Conservation (phyloP, 2,329 filamentous ascomycete species). For the Phaeophleospora eucalypticola region DNA sequence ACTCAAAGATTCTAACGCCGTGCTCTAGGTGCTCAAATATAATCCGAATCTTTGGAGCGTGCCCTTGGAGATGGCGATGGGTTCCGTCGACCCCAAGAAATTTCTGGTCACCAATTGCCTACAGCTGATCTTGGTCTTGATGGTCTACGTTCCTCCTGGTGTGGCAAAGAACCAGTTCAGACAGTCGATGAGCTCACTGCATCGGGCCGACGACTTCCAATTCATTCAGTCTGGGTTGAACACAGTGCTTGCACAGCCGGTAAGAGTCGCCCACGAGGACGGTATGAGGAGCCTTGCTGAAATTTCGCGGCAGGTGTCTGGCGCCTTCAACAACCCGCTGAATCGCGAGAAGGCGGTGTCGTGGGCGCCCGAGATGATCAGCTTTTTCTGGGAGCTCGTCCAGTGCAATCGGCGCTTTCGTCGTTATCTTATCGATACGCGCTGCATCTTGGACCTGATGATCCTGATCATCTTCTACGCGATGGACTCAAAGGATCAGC, state of each 20-base stretch:
- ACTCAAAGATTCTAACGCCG: constrained; percentile 8
- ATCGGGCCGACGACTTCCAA: constrained; percentile 94
- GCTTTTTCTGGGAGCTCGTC: constrained; percentile 94
- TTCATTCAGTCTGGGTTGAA: constrained; percentile 58
- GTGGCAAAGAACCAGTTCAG: constrained; percentile 79
- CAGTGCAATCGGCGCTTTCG: constrained; percentile 98
- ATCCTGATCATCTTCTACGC: constrained; percentile 89
- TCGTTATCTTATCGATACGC: constrained; percentile 94
- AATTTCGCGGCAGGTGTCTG: constrained; percentile 58
- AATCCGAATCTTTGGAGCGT: constrained; percentile 92
- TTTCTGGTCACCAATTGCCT: constrained; percentile 87
- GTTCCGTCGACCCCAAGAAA: constrained; percentile 70
- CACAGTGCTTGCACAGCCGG: constrained; percentile 73
- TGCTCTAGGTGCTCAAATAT: constrained; percentile 76
- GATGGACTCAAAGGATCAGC: constrained; percentile 79
- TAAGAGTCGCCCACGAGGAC: constrained; percentile 27
- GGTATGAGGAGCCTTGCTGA: neutral
- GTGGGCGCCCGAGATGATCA: constrained; percentile 92
- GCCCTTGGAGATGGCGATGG: constrained; percentile 86
- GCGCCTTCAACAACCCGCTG: constrained; percentile 78
- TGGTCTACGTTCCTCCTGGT: constrained; percentile 28
- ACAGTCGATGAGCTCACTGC: constrained; percentile 83
- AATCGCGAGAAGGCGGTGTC: constrained; percentile 74
- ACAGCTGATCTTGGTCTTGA: constrained; percentile 72
- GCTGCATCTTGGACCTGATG: constrained; percentile 87